A percentile compares a stretch with the other conserved stretches of the same genome.
Evolutionary conservation across 176 grass and related monocot genomes (phyloP).

Genomic region (Dendrocalamus sinicus): DNA sequence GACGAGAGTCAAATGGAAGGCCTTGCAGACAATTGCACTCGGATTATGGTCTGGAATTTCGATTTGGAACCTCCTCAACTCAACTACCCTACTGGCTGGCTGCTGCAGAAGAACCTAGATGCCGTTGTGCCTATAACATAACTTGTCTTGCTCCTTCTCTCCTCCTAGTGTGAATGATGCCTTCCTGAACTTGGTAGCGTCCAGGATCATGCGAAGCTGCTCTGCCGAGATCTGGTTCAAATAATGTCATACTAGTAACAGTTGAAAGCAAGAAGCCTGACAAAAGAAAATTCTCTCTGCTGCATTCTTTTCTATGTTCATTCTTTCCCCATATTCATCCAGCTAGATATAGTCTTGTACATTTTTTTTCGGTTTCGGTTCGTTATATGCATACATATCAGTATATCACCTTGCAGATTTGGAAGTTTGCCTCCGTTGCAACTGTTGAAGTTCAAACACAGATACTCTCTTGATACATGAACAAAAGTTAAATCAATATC

Average conservation of each 20-base stretch:
- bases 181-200: slow-evolving; percentile 68
- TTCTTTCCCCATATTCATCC: slow-evolving; percentile 45
- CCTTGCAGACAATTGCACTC: slow-evolving; percentile 78
- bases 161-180: slow-evolving; percentile 48
- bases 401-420: slow-evolving; percentile 55
- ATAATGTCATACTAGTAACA: slow-evolving; percentile 62
- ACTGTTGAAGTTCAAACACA: slow-evolving; percentile 41
- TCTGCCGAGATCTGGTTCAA: slow-evolving; percentile 56
- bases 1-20: slow-evolving; percentile 97
- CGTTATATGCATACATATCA: slow-evolving; percentile 48
- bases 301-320: slow-evolving; percentile 59
- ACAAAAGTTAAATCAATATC: slow-evolving; percentile 36
- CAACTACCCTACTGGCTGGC: slow-evolving; percentile 69
- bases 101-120: slow-evolving; percentile 69
- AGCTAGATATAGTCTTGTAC: slow-evolving; percentile 60
- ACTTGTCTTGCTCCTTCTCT: slow-evolving; percentile 35
- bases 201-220: slow-evolving; percentile 68
- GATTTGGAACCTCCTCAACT: slow-evolving; percentile 62
- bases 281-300: slow-evolving; percentile 49
- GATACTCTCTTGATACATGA: slow-evolving; percentile 48
- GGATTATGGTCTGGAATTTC: slow-evolving; percentile 82
- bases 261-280: slow-evolving; percentile 67
- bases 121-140: slow-evolving; percentile 59
- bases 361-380: slow-evolving; percentile 42
- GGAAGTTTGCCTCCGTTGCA: slow-evolving; percentile 34